Evolutionary conservation across 306 rosid species (phyloP).

Genomic region (Lupinus albus): DNA sequence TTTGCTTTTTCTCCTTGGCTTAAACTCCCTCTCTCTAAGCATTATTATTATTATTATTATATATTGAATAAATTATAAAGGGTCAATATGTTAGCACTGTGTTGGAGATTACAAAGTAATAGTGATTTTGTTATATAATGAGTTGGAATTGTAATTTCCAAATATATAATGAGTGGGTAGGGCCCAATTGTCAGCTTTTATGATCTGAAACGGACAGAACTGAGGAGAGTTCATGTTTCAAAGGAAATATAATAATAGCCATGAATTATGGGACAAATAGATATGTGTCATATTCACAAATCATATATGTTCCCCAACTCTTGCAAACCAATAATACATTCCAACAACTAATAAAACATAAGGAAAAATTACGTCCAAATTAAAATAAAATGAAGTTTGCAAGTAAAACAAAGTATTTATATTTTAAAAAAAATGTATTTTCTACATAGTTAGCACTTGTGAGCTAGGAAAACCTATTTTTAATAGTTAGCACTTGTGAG

Average conservation of each 20-base stretch:
- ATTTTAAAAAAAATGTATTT: no score
- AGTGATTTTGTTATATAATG: background rate
- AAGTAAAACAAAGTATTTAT: no score
- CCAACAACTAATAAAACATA: background rate
- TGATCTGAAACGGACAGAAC: slow-evolving; percentile 1
- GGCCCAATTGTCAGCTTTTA: slow-evolving; percentile 1
- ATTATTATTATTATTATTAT: no score
- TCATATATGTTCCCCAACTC: background rate
- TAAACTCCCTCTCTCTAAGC: background rate
- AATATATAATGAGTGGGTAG: background rate
- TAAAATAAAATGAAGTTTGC: background rate
- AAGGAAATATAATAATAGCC: background rate
- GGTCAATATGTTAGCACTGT: background rate
- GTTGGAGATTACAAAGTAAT: background rate
- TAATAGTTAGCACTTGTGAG: no score
- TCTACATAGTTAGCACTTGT: no score
- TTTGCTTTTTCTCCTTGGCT: slow-evolving; percentile 29
- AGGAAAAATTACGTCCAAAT: background rate
- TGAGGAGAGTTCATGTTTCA: background rate
- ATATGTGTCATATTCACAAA: background rate
- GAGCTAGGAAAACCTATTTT: no score
- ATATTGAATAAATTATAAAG: no score
- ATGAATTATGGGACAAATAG: background rate
- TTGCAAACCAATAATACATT: background rate
- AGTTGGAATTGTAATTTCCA: background rate